These are phyloP conservation scores for Plasmodium ovale DNA, from an alignment of 169 alveolate genomes.

Conservation along the genomic window DNA sequence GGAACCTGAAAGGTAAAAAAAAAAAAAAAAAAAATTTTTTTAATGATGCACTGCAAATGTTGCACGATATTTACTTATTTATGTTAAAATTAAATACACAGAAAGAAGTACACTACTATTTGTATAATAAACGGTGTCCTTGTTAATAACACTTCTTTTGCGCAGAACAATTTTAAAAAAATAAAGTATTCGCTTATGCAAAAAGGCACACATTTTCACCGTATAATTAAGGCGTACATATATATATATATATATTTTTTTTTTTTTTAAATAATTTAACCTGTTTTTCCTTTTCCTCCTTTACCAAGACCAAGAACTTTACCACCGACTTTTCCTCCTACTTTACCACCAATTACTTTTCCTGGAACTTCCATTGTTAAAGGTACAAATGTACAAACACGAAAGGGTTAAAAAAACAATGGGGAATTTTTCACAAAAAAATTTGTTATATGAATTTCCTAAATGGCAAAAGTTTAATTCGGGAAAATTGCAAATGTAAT, in stretches of 20 bases:
- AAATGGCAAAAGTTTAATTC: background rate
- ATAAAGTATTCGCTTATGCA: no score
- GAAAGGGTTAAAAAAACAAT: constrained; percentile 2
- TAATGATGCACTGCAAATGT: no score
- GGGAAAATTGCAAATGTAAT: background rate
- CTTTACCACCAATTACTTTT: constrained; percentile 89
- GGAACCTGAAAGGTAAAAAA: constrained; percentile 89
- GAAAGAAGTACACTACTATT: no score
- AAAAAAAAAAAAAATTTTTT: constrained; percentile 41
- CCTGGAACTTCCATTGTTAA: constrained; percentile 76
- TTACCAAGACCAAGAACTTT: constrained; percentile 88
- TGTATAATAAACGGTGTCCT: background rate
- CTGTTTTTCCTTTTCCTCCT: constrained; percentile 90
- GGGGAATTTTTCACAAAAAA: constrained; percentile 6
- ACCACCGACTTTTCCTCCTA: constrained; percentile 93
- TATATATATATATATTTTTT: constrained; percentile 13
- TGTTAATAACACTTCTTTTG: background rate
- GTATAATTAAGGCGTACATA: background rate
- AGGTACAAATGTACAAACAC: constrained; percentile 6
- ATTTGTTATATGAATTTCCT: background rate
- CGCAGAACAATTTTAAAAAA: background rate
- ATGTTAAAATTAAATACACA: background rate
- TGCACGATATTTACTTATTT: no score
- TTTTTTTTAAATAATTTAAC: constrained; percentile 59
- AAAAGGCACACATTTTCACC: background rate